Percentiles rank a stretch among this genome's conserved stretches.
phyloP scores from a whole-genome alignment of 805 yeast genomes.

The Ogataea salicorniae region DNA sequence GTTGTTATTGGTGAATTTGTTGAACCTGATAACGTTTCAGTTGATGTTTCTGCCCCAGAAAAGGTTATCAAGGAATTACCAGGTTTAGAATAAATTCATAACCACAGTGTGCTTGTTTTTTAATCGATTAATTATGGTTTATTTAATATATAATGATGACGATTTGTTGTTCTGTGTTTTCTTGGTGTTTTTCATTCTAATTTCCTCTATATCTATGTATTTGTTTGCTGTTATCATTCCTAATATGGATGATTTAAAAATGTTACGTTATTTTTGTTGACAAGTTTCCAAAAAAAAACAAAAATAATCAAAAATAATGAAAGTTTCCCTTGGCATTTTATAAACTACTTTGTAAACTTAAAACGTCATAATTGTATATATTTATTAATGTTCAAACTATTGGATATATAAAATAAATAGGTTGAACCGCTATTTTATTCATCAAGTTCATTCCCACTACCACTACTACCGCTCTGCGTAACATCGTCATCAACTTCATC shows the following conservation, averaged over 20 bases:
- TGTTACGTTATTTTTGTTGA: no score
- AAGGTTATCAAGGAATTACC: constrained; percentile 34
- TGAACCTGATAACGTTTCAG: constrained; percentile 78
- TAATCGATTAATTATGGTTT: not conserved
- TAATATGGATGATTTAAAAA: no score
- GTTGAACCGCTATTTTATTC: not conserved
- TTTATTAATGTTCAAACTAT: no score
- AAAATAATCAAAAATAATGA: no score
- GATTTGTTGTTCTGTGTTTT: not conserved
- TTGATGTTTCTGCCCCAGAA: constrained; percentile 47
- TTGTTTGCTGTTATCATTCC: no score
- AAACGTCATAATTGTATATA: no score
- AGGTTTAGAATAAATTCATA: constrained; percentile 16
- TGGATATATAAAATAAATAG: no score
- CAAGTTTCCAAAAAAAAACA: no score
- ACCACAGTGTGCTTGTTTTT: not conserved
- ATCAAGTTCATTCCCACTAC: constrained; percentile 6
- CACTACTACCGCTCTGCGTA: not conserved
- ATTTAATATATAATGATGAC: not conserved
- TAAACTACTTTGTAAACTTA: no score
- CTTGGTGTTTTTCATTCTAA: not conserved
- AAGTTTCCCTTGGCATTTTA: no score
- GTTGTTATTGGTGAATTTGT: constrained; percentile 58
- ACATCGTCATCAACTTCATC: not conserved
- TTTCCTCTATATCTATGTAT: not conserved